Evolutionary conservation across 2,329 filamentous ascomycete genomes (phyloP), one percentile per base, ranked within the genome.

Genomic region (Westerdykella aurantiaca): DNA sequence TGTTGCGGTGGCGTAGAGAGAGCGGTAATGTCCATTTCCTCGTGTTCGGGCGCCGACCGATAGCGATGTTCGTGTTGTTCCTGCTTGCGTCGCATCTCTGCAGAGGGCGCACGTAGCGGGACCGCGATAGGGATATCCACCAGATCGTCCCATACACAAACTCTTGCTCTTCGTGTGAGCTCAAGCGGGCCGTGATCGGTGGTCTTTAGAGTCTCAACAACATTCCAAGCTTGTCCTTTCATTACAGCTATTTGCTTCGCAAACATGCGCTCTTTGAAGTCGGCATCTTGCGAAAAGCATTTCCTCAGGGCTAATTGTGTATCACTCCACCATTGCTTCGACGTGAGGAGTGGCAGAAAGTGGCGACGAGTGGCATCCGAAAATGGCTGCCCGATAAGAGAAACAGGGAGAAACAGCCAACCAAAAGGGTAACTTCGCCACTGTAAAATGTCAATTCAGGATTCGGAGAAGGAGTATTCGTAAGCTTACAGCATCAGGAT

Each of bases 191-290:
- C 93, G 61, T 97, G 91, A 60, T 97, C 93, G 0, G 81, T 76
- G 14, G 86, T 86, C 67, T 98, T 98, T 48, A 98, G 77, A 0
- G 93, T 96, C 71, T 98, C 93, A 4, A 98, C 93, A 0, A 98
- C 93, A 63, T 98, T 98, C 89, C 93, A 98, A 0, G 93, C 93
- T 64, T 98, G 93, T 10, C 93, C 93, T 69, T 98, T 98, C 88
- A 98, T 95, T 46, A 98, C 93, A 1, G 93, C 91, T 49, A 98
- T 94, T 63, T 98, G 93, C 53, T 88, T 83, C n/a, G 88, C 88
- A 70, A 95, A 98, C 93, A 98, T 98, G 69, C 88, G 85, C 71
- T 98, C 93, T 65, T 97, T 88, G 68, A 98, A 98, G 69, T 98
- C 93, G 2, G 85, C 82, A 66, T 98, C 93, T 63, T 94, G 81